Conservation (phyloP, 1,284 basidiomycete species). For the Polyporus tsugae region DNA sequence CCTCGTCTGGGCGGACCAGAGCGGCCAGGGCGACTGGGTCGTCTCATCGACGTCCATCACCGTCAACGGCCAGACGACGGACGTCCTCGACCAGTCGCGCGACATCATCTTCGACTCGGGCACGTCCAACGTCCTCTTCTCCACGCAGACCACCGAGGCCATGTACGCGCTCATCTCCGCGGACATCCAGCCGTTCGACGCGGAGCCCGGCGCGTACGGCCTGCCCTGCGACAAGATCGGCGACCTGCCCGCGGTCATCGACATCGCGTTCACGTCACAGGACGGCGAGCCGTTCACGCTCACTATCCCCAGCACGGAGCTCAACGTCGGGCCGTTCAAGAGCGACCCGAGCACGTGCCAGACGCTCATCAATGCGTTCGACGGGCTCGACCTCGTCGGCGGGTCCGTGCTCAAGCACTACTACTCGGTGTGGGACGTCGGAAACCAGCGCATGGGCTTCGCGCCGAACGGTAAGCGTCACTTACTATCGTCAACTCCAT, state of each 20-base stretch:
- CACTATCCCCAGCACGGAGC: slow-evolving; percentile 61
- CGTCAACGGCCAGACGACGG: slow-evolving; percentile 61
- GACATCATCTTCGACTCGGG: slow-evolving; percentile 65
- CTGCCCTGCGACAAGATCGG: slow-evolving; percentile 57
- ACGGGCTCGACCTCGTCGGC: slow-evolving; percentile 57
- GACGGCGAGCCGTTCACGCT: slow-evolving; percentile 57
- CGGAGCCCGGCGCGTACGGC: slow-evolving; percentile 63
- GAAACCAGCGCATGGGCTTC: slow-evolving; percentile 56
- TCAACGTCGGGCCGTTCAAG: slow-evolving; percentile 63
- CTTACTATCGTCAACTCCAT: not conserved
- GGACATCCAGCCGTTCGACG: slow-evolving; percentile 56
- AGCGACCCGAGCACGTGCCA: slow-evolving; percentile 56
- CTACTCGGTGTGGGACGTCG: slow-evolving; percentile 64
- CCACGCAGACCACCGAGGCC: slow-evolving; percentile 57
- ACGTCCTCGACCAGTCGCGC: slow-evolving; percentile 48
- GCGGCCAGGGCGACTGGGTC: slow-evolving; percentile 51
- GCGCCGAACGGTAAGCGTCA: slow-evolving; percentile 45
- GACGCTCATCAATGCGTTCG: slow-evolving; percentile 63
- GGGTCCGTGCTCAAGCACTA: slow-evolving; percentile 64
- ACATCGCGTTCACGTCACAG: slow-evolving; percentile 59
- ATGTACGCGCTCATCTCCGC: slow-evolving; percentile 66
- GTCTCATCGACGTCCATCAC: slow-evolving; percentile 55
- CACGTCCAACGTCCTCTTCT: slow-evolving; percentile 62
- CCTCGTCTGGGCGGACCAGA: slow-evolving; percentile 52
- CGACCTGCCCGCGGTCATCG: slow-evolving; percentile 56